Evolutionary conservation across 345 rosid genomes (phyloP), one percentile per base, ranked within the genome.

Genomic region (Chamaenerion angustifolium): DNA sequence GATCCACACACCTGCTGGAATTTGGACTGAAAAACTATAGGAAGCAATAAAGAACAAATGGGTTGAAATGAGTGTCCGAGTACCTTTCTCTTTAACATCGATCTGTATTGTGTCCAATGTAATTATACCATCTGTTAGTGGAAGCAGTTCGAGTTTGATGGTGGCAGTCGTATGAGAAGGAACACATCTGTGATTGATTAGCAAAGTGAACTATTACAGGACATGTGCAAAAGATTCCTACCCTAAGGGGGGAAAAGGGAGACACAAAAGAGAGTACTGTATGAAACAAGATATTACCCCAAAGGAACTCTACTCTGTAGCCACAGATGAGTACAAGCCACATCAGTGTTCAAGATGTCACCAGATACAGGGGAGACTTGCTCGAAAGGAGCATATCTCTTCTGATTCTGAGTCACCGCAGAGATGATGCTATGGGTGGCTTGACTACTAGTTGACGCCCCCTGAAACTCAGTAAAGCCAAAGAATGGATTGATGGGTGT

Each of bases 241-340:
- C 37, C 49, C 60, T 48, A 40, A 56, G 8, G 45, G 49, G 52
- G 45, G 49, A 50, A 19, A 44, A 65, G 17, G 48, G 49, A 59
- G 42, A 56, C 31, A 52, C 16, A 50, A 46, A 55, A 46, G 41
- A 23, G 50, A 31, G 37, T 31, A 31, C 8, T 3, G 10, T 31
- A 31, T 31, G 37, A 31, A 5, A 7, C 37, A 31, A 31, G 7
- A 5, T 53, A 42, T 71, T 82, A 88, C 99, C 99, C 99, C 46
- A 93, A 64, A 40, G 99, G 99, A 64, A 88, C 95, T 76, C 95
- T 78, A 75, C 99, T 92, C 71, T 85, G 96, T 66, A 93, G 76
- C 96, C 96, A 93, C 43, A 88, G 78, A 78, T 93, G 99, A 12
- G 94, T 72, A 56, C 88, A 85, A 12, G 82, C 83, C 40, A 76